These are phyloP conservation scores for Fusarium hainanense DNA, from an alignment of 2,329 filamentous ascomycete species.

Conservation along the genomic window DNA sequence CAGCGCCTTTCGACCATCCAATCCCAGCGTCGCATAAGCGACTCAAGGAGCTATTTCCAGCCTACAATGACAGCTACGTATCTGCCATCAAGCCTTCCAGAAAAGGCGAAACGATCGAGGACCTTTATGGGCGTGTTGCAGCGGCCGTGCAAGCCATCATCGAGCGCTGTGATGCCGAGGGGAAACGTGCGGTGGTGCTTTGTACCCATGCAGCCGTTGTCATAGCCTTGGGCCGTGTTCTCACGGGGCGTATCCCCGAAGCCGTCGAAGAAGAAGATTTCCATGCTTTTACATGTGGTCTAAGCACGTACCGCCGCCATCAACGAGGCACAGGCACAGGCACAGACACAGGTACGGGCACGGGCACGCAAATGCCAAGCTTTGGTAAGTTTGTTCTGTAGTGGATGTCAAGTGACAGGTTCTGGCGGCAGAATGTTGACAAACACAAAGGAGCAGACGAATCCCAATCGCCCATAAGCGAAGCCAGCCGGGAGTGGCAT, in stretches of 20 bases:
- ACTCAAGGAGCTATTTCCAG: conserved; percentile 75
- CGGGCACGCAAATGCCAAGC: conserved; percentile 6
- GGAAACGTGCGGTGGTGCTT: conserved; percentile 77
- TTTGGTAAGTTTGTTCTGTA: conserved; percentile 31
- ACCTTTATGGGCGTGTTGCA: conserved; percentile 84
- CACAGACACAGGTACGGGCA: conserved; percentile 7
- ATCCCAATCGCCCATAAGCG: conserved; percentile 18
- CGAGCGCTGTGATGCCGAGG: conserved; percentile 75
- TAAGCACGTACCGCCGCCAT: conserved; percentile 71
- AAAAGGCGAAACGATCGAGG: conserved; percentile 81
- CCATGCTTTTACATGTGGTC: conserved; percentile 81
- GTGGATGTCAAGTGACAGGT: conserved; percentile 13
- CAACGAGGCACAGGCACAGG: conserved; percentile 38
- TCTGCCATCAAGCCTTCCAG: conserved; percentile 73
- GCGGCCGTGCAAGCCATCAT: conserved; percentile 77
- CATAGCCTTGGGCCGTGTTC: conserved; percentile 83
- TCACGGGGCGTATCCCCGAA: conserved; percentile 82
- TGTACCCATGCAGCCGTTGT: conserved; percentile 92
- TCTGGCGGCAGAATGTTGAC: conserved; percentile 16
- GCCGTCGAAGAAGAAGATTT: conserved; percentile 82
- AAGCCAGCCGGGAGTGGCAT: conserved; percentile 72
- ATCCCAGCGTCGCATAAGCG: conserved; percentile 72
- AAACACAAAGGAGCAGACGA: conserved; percentile 26
- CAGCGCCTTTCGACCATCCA: conserved; percentile 87
- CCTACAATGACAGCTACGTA: conserved; percentile 66